These are phyloP conservation scores for Claviceps purpurea DNA, from an alignment of 2,329 filamentous ascomycete genomes.

Conservation along the genomic window DNA sequence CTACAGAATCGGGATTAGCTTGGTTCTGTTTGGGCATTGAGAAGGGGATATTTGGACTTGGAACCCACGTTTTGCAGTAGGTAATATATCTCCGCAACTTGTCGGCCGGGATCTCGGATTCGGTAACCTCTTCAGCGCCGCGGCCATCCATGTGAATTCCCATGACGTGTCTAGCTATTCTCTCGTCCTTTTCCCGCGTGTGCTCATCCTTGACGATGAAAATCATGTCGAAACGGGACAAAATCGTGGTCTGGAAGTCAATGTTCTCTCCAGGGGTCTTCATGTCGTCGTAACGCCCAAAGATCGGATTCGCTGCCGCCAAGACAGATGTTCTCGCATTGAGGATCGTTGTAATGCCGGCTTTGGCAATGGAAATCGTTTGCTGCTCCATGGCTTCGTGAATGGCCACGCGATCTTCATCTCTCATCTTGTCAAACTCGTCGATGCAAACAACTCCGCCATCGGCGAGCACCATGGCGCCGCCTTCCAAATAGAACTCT, in stretches of 20 bases:
- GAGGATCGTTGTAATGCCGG: conserved; percentile 94
- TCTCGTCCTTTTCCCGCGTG: conserved; percentile 76
- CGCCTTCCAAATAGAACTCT: conserved; percentile 95
- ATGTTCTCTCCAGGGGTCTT: conserved; percentile 98
- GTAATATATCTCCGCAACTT: conserved; percentile 97
- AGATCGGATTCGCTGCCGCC: conserved; percentile 92
- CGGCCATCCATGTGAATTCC: conserved; percentile 88
- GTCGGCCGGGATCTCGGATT: conserved; percentile 84
- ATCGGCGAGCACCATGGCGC: conserved; percentile 95
- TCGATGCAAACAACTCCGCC: conserved; percentile 97
- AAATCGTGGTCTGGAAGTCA: conserved; percentile 95
- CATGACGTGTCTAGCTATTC: conserved; percentile 94
- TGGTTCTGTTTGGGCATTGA: background rate
- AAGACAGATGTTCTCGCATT: conserved; percentile 92
- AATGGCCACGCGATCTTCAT: conserved; percentile 94
- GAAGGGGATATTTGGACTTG: conserved; percentile 37
- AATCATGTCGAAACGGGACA: conserved; percentile 99
- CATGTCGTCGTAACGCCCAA: conserved; percentile 94
- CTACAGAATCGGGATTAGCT: conserved; percentile 30
- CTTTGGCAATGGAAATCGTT: conserved; percentile 97
- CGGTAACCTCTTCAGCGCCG: conserved; percentile 65
- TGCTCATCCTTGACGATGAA: conserved; percentile 98
- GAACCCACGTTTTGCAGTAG: conserved; percentile 80
- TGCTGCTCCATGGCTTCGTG: conserved; percentile 99
- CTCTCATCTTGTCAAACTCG: conserved; percentile 99